phyloP scores from a whole-genome alignment of 768 basidiomycete genomes.

The Albatrellus ellisii region DNA sequence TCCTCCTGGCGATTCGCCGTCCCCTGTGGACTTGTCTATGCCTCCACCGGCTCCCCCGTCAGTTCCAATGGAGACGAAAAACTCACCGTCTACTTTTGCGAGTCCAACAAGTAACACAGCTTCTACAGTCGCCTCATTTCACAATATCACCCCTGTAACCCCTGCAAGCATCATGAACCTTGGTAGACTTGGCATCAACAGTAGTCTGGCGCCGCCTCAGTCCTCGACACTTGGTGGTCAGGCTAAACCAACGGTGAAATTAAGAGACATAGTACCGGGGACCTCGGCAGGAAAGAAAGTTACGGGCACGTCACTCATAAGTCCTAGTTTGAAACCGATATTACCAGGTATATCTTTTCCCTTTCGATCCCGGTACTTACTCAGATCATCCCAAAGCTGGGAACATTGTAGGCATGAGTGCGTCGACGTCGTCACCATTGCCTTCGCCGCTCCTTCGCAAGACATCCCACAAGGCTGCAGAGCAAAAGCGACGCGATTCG shows the following conservation, averaged over 20 bases:
- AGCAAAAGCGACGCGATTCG: constrained; percentile 94
- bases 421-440: constrained; percentile 15
- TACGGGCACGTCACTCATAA: constrained; percentile 23
- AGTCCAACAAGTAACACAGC: constrained; percentile 1
- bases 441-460: constrained; percentile 38
- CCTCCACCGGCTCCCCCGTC: constrained; percentile 63
- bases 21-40: constrained; percentile 83
- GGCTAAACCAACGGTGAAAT: too few species aligned
- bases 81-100: constrained; percentile 3
- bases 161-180: constrained; percentile 92
- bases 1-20: constrained; percentile 46
- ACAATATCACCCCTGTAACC: constrained; percentile 62
- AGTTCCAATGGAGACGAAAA: constrained; percentile 3
- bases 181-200: constrained; percentile 43
- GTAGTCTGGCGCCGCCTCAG: constrained; percentile 24
- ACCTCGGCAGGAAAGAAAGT: constrained; percentile 18
- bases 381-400: constrained; percentile 19
- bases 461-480: constrained; percentile 89
- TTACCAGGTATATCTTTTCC: constrained; percentile 41
- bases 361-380: constrained; percentile 8
- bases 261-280: constrained; percentile 9
- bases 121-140: constrained; percentile 7
- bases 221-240: constrained; percentile 14
- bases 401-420: constrained; percentile 18
- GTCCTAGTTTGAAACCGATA: constrained; percentile 55